Base-by-base conservation (phyloP, 2,329 filamentous ascomycete genomes). In the Dactylellina haptotyla region DNA sequence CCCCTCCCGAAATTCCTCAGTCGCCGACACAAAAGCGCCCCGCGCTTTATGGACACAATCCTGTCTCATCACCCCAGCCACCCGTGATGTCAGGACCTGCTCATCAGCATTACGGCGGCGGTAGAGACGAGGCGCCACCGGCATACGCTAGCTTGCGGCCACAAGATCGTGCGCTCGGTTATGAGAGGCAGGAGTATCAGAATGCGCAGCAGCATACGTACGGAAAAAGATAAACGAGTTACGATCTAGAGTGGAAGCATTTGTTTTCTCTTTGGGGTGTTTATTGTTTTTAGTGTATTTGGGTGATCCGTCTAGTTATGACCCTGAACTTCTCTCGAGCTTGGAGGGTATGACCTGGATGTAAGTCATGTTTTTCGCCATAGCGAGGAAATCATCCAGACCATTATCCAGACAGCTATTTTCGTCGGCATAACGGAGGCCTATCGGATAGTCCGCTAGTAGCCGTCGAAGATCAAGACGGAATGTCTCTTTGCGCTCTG, bases 101-200 rank as follows among this genome's bases (percentile, higher is more conserved):
- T 14, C 39, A 46, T n/a, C 18, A 53, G 25, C 18, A 10, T 16
- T 50, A 34, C 30, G 20, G 16, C 3, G 18, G 30, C 5, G 23
- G 2, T 3, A 23, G 20, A 16, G 53, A 56, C 4, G 59, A 57
- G 20, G 50, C 61, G n/a, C 67, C 67, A 14, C 69, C 69, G n/a
- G 45, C 69, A 3, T 73, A 73, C 39, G 53, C 61, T 2, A 41
- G 61, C 12, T 62, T 73, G 18, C 28, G 53, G 12, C 58, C 66
- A 14, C 66, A 71, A 32, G 51, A 41, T 23, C 30, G 25, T 4
- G 34, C n/a, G 9, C 51, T 58, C 14, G 59, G 59, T 26, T 72
- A 72, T 32, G 67, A 65, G 26, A 48, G 69, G 23, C 69, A 64
- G 45, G 58, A n/a, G n/a, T n/a, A n/a, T n/a, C n/a, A n/a, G n/a